phyloP scores from a whole-genome alignment of 768 basidiomycete genomes.

The Roridomyces roridus region DNA sequence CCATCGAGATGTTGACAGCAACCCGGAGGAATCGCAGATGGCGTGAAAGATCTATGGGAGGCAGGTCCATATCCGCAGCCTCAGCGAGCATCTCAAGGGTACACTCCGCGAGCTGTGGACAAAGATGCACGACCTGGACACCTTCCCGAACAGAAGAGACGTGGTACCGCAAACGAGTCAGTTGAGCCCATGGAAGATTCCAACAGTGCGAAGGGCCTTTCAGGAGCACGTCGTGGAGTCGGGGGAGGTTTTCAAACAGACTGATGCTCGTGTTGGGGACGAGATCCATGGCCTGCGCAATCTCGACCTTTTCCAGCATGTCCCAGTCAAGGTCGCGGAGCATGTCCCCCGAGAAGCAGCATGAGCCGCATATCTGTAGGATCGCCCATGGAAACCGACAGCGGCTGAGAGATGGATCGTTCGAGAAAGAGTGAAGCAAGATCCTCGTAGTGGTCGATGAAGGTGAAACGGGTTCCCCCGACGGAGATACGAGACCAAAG shows the following conservation, averaged over 20 bases:
- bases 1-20: neutral
- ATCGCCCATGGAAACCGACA: conserved; percentile 5
- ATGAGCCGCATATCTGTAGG: neutral
- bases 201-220: neutral
- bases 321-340: neutral
- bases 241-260: neutral
- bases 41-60: neutral
- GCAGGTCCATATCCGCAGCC: neutral
- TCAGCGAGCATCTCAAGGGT: neutral
- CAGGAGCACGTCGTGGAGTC: conserved; percentile 8
- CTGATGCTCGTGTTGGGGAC: neutral
- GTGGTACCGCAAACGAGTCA: conserved; percentile 19
- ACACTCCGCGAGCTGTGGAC: conserved; percentile 15
- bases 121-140: neutral
- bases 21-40: conserved; percentile 10
- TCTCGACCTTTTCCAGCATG: conserved; percentile 17
- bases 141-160: neutral
- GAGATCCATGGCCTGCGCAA: neutral
- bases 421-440: conserved; percentile 22
- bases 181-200: conserved; percentile 17
- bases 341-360: neutral
- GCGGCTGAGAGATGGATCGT: conserved; percentile 1
- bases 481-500: conserved; percentile 22
- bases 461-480: conserved; percentile 14
- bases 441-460: neutral